These are phyloP conservation scores for Fonsecaea pedrosoi DNA, from an alignment of 2,329 filamentous ascomycete genomes.

Conservation along the genomic window DNA sequence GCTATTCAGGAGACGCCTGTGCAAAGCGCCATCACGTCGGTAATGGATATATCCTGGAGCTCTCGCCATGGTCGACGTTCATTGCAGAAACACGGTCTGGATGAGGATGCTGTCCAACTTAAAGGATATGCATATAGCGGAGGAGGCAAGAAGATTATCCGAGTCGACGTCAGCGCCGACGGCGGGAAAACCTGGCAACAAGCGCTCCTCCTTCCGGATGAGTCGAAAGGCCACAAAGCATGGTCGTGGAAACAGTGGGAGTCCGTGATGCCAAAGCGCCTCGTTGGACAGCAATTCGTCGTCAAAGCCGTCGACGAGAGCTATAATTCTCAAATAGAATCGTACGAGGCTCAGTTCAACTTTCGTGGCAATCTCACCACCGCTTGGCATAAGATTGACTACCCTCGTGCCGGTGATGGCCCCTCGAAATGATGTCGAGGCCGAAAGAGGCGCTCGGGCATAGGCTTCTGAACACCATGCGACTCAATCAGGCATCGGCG, in stretches of 20 bases:
- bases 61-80: constrained; percentile 12
- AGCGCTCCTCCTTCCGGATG: constrained; percentile 64
- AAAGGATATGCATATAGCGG: constrained; percentile 73
- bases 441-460: background rate
- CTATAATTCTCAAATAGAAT: constrained; percentile 71
- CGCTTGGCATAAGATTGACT: constrained; percentile 67
- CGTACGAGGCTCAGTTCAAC: constrained; percentile 56
- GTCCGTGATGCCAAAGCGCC: constrained; percentile 52
- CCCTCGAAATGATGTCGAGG: background rate
- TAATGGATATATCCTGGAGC: constrained; percentile 28
- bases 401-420: constrained; percentile 9
- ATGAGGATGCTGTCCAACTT: constrained; percentile 45
- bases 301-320: constrained; percentile 71
- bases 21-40: constrained; percentile 67
- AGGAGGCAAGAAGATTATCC: constrained; percentile 68
- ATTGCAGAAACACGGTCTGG: constrained; percentile 34
- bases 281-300: constrained; percentile 61
- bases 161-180: constrained; percentile 72
- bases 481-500: background rate
- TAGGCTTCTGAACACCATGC: background rate
- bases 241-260: constrained; percentile 72
- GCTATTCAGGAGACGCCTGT: constrained; percentile 73
- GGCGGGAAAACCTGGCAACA: constrained; percentile 70
- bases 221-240: constrained; percentile 55
- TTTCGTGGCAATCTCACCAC: constrained; percentile 69